Percentiles rank a stretch among this genome's conserved stretches.
These are phyloP conservation scores for Angomonas deanei DNA, from an alignment of 208 protist genomes.

Conservation along the genomic window DNA sequence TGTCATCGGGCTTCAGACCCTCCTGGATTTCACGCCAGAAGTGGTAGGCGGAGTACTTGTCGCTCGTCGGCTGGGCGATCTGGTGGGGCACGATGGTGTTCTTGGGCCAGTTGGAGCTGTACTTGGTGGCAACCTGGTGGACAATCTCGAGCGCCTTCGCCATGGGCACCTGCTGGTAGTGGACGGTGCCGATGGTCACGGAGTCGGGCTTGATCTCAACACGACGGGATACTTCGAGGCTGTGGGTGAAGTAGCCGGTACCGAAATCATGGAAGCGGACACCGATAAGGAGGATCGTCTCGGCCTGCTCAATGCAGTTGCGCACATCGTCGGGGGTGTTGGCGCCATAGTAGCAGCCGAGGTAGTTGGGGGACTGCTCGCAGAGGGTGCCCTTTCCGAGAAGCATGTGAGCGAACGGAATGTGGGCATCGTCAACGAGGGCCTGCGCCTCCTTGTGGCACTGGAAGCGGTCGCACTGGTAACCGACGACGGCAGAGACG, in stretches of 20 bases:
- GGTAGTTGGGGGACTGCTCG: constrained; percentile 36
- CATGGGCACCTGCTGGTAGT: constrained; percentile 21
- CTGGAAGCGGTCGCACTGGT: constrained; percentile 37
- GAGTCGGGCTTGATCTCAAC: constrained; percentile 31
- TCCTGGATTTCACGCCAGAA: constrained; percentile 44
- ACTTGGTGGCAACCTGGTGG: constrained; percentile 16
- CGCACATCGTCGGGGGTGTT: constrained; percentile 2
- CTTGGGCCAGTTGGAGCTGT: constrained; percentile 13
- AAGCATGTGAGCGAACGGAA: constrained; percentile 27
- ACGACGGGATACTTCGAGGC: constrained; percentile 2
- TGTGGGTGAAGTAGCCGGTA: constrained; percentile 39
- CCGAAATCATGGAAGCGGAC: constrained; percentile 53
- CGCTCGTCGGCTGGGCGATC: neutral
- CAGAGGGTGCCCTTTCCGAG: constrained; percentile 39
- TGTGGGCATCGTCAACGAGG: constrained; percentile 30
- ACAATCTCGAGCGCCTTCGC: constrained; percentile 18
- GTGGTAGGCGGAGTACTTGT: constrained; percentile 25
- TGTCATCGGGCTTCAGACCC: constrained; percentile 28
- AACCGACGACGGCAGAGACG: constrained; percentile 17
- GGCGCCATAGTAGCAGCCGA: constrained; percentile 30
- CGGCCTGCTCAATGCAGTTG: constrained; percentile 17
- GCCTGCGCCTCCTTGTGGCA: constrained; percentile 20
- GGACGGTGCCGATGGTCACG: neutral
- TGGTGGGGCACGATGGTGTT: neutral
- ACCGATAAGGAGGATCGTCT: constrained; percentile 22